Base-by-base conservation (phyloP, 116 monocot genomes). In the Trichopus zeylanicus region DNA sequence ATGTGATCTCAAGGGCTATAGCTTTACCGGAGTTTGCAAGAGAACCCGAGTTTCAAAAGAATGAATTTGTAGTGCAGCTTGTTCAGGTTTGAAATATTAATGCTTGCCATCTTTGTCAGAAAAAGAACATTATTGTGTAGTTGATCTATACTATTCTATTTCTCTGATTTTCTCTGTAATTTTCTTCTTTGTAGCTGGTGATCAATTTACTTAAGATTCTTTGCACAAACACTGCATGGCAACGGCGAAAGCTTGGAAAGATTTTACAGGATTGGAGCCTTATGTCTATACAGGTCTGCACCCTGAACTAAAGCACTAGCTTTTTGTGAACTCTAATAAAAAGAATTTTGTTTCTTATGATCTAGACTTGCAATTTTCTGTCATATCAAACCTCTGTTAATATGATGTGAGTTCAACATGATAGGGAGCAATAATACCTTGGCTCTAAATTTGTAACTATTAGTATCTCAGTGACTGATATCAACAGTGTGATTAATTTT, bases 221-320 rank as follows among this genome's bases (percentile, higher is more conserved):
- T 57, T 99, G 92, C 67, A 75, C 99, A 76, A 99, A 99, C 62
- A 59, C 67, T 80, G 77, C 99, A 67, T 99, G 99, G 99, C 92
- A 99, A 64, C 73, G 85, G 3, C 85, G 99, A 16, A 99, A 99
- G 74, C 85, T 99, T 73, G 99, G 99, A 48, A 91, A 92, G 59
- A 75, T 85, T 56, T 70, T 99, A 34, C 92, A 99, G 61, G 92
- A 99, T 74, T 99, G 99, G 92, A 80, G 99, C 62, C 61, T 88
- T 55, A 48, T 88, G 16, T 79, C 78, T 46, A 75, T 83, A 58
- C 85, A 92, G 92, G 99, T 88, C 21, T 61, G 20, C 12, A 7
- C 9, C 6, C 13, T 42, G 13, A 42, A 16, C 42, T 42, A 3
- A 13, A 42, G 42, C n/a, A 42, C n/a, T 42, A 42, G 13, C 1